phyloP scores from a whole-genome alignment of 1,284 basidiomycete species.

The Fistulina hepatica region DNA sequence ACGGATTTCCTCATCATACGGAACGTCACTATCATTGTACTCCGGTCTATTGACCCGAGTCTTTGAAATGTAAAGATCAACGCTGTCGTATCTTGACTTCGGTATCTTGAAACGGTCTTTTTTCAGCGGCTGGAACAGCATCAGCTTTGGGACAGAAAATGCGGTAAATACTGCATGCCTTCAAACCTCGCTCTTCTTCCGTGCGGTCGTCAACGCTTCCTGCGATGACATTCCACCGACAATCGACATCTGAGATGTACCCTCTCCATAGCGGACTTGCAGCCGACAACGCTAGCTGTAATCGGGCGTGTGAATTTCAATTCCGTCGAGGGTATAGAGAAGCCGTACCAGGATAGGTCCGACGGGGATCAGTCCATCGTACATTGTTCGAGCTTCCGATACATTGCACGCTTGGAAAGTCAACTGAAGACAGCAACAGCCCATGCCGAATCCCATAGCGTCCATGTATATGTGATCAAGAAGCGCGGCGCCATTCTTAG shows the following conservation, averaged over 20 bases:
- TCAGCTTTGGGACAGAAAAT: slow-evolving; percentile 5
- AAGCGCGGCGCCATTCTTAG: slow-evolving; percentile 78
- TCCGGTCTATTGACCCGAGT: slow-evolving; percentile 81
- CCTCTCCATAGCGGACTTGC: slow-evolving; percentile 93
- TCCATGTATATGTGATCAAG: slow-evolving; percentile 96
- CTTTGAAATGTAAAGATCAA: slow-evolving; percentile 88
- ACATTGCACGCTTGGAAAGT: slow-evolving; percentile 97
- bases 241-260: slow-evolving; percentile 93
- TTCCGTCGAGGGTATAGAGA: slow-evolving; percentile 3
- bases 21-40: slow-evolving; percentile 86
- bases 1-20: slow-evolving; percentile 70
- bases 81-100: slow-evolving; percentile 95
- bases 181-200: slow-evolving; percentile 83
- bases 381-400: slow-evolving; percentile 82
- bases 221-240: slow-evolving; percentile 97
- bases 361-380: slow-evolving; percentile 90
- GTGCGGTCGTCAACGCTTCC: slow-evolving; percentile 96
- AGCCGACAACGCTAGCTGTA: slow-evolving; percentile 84
- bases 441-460: slow-evolving; percentile 99
- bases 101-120: slow-evolving; percentile 72
- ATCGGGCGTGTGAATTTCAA: slow-evolving; percentile 2
- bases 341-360: slow-evolving; percentile 81
- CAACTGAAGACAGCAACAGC: slow-evolving; percentile 94
- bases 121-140: slow-evolving; percentile 54
- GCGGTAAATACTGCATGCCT: slow-evolving; percentile 33